These are phyloP conservation scores for Rhizophagus clarus DNA, from an alignment of 192 early-diverging fungal species.

Conservation along the genomic window DNA sequence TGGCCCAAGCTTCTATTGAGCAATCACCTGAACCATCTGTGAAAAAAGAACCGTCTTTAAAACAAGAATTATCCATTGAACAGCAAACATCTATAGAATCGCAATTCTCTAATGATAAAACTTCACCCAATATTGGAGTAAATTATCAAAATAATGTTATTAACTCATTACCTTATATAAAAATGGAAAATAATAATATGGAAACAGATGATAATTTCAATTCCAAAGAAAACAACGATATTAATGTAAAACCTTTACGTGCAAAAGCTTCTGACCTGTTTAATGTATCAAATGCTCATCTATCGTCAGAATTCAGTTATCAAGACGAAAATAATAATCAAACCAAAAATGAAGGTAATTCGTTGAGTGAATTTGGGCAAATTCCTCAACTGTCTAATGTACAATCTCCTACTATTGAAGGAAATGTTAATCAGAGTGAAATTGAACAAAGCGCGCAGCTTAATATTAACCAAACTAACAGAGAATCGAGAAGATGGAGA, in stretches of 20 bases:
- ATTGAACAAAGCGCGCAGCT: background rate
- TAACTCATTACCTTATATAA: background rate
- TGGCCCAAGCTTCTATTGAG: background rate
- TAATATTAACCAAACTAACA: background rate
- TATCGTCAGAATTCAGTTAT: background rate
- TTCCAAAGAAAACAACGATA: background rate
- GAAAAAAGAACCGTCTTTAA: background rate
- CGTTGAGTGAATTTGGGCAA: background rate
- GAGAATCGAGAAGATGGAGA: constrained; percentile 26
- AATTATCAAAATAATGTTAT: constrained; percentile 1
- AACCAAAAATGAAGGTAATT: constrained; percentile 11
- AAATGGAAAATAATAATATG: background rate
- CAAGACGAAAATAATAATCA: background rate
- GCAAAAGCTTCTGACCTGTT: background rate
- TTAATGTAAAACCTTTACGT: background rate
- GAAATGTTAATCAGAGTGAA: background rate
- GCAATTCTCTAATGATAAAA: background rate
- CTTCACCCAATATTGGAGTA: background rate
- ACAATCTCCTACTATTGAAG: background rate
- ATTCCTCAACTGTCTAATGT: constrained; percentile 11
- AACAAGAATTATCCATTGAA: too few relatives aligned
- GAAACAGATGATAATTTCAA: constrained; percentile 16
- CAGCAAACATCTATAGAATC: background rate
- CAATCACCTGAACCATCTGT: constrained; percentile 11
- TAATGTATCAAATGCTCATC: background rate